Evolutionary conservation across 495 filamentous ascomycete genomes (phyloP), one percentile per base, ranked within the genome.

Genomic region (Saxophila tyrrhenica): DNA sequence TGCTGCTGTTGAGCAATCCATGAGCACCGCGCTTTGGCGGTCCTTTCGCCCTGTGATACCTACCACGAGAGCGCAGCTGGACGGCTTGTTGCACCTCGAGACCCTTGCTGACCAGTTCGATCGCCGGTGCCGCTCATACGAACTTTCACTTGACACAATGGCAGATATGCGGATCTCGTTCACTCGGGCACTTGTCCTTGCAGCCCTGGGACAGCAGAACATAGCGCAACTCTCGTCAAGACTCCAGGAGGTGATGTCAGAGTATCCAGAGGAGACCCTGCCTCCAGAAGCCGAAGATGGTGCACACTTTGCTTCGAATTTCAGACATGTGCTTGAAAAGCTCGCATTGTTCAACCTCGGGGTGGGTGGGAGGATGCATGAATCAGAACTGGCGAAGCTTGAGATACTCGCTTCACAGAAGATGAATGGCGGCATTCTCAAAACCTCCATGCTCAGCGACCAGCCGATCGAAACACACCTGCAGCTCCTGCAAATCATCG

Each of bases 31-130:
- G 3, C 41, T 62, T 1, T 98, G 92, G 92, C 75, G 75, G 38
- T 58, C 68, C 0, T 79, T 91, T 59, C 76, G 81, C 59, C 89
- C 89, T 13, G 69, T 73, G 5, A 80, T 85, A 3, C 73, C 81
- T 22, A 63, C 70, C 20, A 77, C 76, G 22, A 67, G 78, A 25
- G 48, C 62, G 3, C 74, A 77, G 32, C 66, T 85, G 43, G 54
- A 68, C 13, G 70, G 75, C 7, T 66, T 83, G 15, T 56, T 78
- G 11, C 70, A 78, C 16, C 66, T 94, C 62, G 84, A 91, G 64
- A 65, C 66, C 2, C 76, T 92, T n/a, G 84, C 83, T 0, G 75
- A 78, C 41, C 73, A 81, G 25, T 94, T 97, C 58, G 89, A 94
- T 63, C 63, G 70, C 8, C 58, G 78, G 13, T 73, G 75, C 44